Percentiles rank a stretch among this genome's conserved stretches.
These are phyloP conservation scores for Neopestalotiopsis rosae DNA, from an alignment of 2,329 filamentous ascomycete genomes.

Conservation along the genomic window DNA sequence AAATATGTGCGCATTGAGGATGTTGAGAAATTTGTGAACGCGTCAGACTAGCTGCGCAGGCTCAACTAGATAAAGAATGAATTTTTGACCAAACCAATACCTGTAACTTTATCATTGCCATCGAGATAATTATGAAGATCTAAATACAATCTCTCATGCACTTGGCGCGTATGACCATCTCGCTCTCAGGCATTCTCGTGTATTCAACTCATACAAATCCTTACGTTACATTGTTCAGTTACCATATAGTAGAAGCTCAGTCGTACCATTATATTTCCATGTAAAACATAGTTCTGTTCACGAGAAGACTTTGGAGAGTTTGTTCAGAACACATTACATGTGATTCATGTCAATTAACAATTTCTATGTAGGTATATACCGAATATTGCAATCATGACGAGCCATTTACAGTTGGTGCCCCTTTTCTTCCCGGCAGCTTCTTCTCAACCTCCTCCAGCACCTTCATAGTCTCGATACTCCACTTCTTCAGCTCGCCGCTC, in stretches of 20 bases:
- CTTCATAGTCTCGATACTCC: slow-evolving; percentile 47
- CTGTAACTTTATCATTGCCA: background rate
- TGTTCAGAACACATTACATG: background rate
- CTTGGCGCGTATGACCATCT: too few relatives aligned
- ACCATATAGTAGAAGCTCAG: too few relatives aligned
- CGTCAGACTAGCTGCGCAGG: background rate
- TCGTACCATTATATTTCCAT: too few relatives aligned
- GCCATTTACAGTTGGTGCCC: background rate
- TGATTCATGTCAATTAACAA: background rate
- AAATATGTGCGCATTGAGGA: slow-evolving; percentile 42
- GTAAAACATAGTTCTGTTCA: too few relatives aligned
- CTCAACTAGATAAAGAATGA: background rate
- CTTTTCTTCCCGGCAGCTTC: slow-evolving; percentile 17
- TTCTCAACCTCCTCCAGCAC: slow-evolving; percentile 42
- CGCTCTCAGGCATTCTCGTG: too few relatives aligned
- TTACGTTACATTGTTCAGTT: too few relatives aligned
- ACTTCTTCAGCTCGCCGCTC: slow-evolving; percentile 43
- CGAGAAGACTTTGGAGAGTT: too few relatives aligned
- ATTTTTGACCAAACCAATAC: background rate
- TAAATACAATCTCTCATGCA: too few relatives aligned
- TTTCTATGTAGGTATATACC: background rate
- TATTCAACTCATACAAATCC: too few relatives aligned
- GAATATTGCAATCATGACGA: background rate
- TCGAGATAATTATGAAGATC: too few relatives aligned
- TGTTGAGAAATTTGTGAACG: slow-evolving; percentile 30